phyloP scores from a whole-genome alignment of 225 moss, liverwort and hornwort genomes.

The Bryoerythrophyllum caledonicum region DNA sequence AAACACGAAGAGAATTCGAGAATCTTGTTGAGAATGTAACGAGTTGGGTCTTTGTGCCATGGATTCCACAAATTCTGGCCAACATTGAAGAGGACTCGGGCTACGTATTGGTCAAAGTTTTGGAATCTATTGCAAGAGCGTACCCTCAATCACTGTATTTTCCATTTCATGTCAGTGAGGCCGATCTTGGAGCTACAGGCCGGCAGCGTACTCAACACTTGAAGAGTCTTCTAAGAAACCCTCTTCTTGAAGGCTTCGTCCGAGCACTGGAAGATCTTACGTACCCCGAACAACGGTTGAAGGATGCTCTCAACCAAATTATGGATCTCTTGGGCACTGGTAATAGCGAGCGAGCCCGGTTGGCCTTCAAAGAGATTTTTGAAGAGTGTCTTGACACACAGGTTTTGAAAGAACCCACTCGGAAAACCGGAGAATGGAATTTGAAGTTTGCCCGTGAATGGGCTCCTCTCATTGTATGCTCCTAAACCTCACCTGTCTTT shows the following conservation, averaged over 20 bases:
- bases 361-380: slow-evolving; percentile 44
- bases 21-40: slow-evolving; percentile 57
- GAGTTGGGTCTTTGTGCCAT: slow-evolving; percentile 84
- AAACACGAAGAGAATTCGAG: slow-evolving; percentile 59
- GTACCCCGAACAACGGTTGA: slow-evolving; percentile 85
- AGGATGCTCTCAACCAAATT: slow-evolving; percentile 70
- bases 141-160: slow-evolving; percentile 83
- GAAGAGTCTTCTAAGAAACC: slow-evolving; percentile 52
- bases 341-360: slow-evolving; percentile 44
- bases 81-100: slow-evolving; percentile 77
- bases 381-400: slow-evolving; percentile 74
- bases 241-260: slow-evolving; percentile 60
- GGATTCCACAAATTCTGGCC: slow-evolving; percentile 93
- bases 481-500: neutral
- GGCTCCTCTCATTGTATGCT: slow-evolving; percentile 54
- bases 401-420: slow-evolving; percentile 47
- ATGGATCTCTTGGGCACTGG: slow-evolving; percentile 46
- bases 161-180: slow-evolving; percentile 79
- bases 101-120: slow-evolving; percentile 51
- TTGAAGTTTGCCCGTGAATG: slow-evolving; percentile 87
- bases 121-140: slow-evolving; percentile 67
- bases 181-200: slow-evolving; percentile 62
- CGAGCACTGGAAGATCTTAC: slow-evolving; percentile 87
- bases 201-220: slow-evolving; percentile 50
- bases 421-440: slow-evolving; percentile 87